Evolutionary conservation across 306 rosid genomes (phyloP).

Genomic region (Cucurbita ficifolia): DNA sequence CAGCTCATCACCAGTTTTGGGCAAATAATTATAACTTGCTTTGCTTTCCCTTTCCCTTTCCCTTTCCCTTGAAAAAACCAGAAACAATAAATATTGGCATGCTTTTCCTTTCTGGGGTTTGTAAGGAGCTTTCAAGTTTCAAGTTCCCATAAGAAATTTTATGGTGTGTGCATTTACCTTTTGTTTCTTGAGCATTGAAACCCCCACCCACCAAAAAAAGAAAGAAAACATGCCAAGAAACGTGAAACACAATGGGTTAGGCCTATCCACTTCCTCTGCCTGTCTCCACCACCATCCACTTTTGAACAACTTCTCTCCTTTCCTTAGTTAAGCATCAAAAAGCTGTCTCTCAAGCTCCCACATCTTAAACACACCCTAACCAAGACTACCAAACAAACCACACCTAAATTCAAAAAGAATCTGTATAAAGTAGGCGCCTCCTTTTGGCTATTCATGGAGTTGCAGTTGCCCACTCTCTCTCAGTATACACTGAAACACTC

Average conservation of each 20-base stretch:
- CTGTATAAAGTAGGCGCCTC: slow-evolving; percentile 9
- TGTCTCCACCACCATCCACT: slow-evolving; percentile 39
- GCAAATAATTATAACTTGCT: not conserved
- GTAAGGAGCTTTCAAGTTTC: not conserved
- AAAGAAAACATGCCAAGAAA: slow-evolving; percentile 67
- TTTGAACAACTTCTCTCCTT: slow-evolving; percentile 37
- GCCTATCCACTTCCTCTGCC: slow-evolving; percentile 55
- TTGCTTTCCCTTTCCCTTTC: not conserved
- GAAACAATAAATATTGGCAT: not conserved
- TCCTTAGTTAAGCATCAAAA: slow-evolving; percentile 55
- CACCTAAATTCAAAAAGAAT: not conserved
- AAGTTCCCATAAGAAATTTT: not conserved
- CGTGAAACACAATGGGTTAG: slow-evolving; percentile 60
- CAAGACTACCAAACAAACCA: too few species aligned
- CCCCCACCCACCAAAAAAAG: not conserved
- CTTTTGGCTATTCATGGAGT: slow-evolving; percentile 16
- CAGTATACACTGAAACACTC: not conserved
- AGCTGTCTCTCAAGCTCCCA: slow-evolving; percentile 35
- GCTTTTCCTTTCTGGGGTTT: not conserved
- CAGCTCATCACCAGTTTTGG: slow-evolving; percentile 14
- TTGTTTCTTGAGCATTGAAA: not conserved
- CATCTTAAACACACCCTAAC: slow-evolving; percentile 19
- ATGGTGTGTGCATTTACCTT: not conserved
- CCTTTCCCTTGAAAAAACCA: not conserved
- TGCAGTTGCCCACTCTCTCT: not conserved